Evolutionary conservation across 345 rosid species (phyloP), one percentile per base, ranked within the genome.

Genomic region (Viola odorata): DNA sequence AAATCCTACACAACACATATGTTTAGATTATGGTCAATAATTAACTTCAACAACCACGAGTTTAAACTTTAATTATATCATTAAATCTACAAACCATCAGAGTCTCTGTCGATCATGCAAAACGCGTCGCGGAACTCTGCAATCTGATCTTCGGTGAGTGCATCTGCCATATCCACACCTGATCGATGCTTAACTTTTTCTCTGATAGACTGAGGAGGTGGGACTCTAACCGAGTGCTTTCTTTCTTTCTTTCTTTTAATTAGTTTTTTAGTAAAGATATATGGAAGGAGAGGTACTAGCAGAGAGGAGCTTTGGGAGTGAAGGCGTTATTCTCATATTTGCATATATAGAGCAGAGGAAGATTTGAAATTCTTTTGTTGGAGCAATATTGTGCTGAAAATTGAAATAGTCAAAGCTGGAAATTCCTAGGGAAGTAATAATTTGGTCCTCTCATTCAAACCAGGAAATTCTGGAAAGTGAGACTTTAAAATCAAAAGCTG

Each of bases 81-180:
- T 6, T 6, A 47, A 56, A 38, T 38, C 44, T 39, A 52, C 57
- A 44, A 8, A 85, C 91, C 86, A 38, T 85, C 84, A 0, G 81
- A 65, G 53, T 81, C 82, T 71, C 66, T 77, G 73, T 83, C 86
- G 13, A 85, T 81, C 67, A 81, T 58, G 50, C 59, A 53, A 58
- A 85, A 83, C 15, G 88, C 85, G 62, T 81, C 88, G 5, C 57
- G 79, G 63, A 85, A 78, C 59, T 85, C 84, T 0, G 75, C 74
- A 23, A 81, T 47, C 59, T 81, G 88, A 42, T 81, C 80, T 55
- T 83, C 80, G 1, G 82, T 54, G 57, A 81, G 56, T 36, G 71
- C 9, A 17, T 66, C 72, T 3, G 83, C 81, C 91, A 85, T 82
- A 2, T 3, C 17, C 1, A 8, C 7, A 23, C 42, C 3, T 5